phyloP scores from a whole-genome alignment of 2,329 filamentous ascomycete species.

The Parafenestella ontariensis region DNA sequence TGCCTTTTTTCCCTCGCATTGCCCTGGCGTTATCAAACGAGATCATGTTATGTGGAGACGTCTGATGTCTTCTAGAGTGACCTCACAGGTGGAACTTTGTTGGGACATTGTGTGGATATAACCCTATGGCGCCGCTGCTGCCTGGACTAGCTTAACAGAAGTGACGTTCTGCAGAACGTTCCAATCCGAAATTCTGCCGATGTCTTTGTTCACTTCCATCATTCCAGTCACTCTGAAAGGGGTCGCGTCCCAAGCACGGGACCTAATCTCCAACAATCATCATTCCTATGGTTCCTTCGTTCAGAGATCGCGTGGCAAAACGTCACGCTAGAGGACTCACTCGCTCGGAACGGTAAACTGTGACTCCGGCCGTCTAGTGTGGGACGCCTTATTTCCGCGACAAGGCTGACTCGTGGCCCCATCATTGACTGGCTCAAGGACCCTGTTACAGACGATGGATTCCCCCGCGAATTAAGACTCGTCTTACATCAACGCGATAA shows the following conservation, averaged over 20 bases:
- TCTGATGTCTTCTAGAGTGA: conserved; percentile 15
- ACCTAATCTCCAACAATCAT: conserved; percentile 1
- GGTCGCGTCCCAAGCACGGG: neutral
- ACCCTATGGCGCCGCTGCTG: conserved; percentile 29
- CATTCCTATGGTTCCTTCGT: neutral
- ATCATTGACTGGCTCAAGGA: conserved; percentile 8
- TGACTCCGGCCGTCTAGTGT: conserved; percentile 41
- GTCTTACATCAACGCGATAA: conserved; percentile 6
- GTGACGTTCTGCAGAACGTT: conserved; percentile 12
- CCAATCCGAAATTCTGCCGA: neutral
- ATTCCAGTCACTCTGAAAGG: neutral
- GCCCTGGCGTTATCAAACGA: conserved; percentile 25
- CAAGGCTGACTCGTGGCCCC: conserved; percentile 43
- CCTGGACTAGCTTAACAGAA: conserved; percentile 31
- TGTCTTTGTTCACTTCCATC: neutral
- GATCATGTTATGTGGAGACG: conserved; percentile 19
- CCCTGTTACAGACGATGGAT: conserved; percentile 7
- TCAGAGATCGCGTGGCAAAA: conserved; percentile 26
- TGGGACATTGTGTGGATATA: conserved; percentile 29
- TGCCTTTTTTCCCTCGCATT: conserved; percentile 24
- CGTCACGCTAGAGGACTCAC: conserved; percentile 27
- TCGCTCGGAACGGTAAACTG: conserved; percentile 26
- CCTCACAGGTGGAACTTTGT: conserved; percentile 15
- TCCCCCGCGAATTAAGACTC: conserved; percentile 14
- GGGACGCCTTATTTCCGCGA: conserved; percentile 40